A percentile compares a stretch with the other conserved stretches of the same genome.
Conservation (phyloP, 1,284 basidiomycete species). For the Ustilago trichophora region DNA sequence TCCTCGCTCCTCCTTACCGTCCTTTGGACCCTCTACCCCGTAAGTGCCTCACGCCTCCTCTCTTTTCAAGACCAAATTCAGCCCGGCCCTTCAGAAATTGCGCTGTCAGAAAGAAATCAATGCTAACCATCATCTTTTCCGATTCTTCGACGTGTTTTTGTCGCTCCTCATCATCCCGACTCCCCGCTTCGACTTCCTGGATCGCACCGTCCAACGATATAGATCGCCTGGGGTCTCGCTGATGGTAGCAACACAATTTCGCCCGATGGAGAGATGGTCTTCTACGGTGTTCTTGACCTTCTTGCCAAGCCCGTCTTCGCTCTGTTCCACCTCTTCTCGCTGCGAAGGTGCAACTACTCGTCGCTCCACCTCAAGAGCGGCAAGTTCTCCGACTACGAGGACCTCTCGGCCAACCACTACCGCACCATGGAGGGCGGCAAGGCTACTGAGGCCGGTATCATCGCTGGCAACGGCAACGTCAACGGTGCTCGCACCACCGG, state of each 20-base stretch:
- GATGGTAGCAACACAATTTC: conserved; percentile 71
- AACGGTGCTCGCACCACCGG: conserved; percentile 3
- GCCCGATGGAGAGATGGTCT: conserved; percentile 69
- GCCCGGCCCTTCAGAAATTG: too few relatives aligned
- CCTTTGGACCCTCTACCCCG: conserved; percentile 55
- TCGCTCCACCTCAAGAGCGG: conserved; percentile 49
- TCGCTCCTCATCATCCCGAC: conserved; percentile 64
- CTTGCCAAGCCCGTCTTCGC: conserved; percentile 69
- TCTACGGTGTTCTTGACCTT: conserved; percentile 73
- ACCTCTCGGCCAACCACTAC: conserved; percentile 15
- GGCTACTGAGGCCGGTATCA: conserved; percentile 30
- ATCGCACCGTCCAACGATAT: conserved; percentile 71
- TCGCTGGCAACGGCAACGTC: too few relatives aligned
- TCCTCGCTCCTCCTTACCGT: conserved; percentile 64
- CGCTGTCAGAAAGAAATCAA: neutral
- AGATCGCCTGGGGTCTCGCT: conserved; percentile 69
- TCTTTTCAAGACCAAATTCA: too few relatives aligned
- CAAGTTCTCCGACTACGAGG: conserved; percentile 55
- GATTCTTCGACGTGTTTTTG: neutral
- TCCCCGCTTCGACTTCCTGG: conserved; percentile 70
- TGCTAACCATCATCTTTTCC: conserved; percentile 1
- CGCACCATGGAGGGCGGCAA: conserved; percentile 25
- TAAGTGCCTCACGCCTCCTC: neutral
- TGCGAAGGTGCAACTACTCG: conserved; percentile 53
- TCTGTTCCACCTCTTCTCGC: conserved; percentile 55